Evolutionary conservation across 371 early-diverging fungal genomes (phyloP).

Genomic region (Parasitella parasitica): DNA sequence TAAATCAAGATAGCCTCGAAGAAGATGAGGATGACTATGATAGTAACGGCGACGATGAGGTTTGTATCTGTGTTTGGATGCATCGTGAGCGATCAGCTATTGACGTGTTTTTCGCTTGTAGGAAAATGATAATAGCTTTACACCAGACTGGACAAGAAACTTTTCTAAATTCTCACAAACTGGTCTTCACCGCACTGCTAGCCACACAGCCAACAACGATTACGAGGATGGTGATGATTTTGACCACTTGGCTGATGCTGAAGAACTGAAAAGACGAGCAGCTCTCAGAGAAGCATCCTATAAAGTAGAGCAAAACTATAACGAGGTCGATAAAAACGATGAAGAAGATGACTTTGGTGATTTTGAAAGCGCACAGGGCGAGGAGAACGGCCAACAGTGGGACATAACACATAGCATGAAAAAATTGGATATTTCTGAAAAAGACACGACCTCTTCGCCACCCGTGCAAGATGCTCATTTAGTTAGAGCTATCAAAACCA

Average conservation of each 20-base stretch:
- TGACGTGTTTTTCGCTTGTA: too few species aligned
- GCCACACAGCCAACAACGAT: slow-evolving; percentile 27
- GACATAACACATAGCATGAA: slow-evolving; percentile 14
- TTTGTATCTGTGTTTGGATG: too few species aligned
- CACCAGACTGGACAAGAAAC: slow-evolving; percentile 32
- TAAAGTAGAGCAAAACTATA: slow-evolving; percentile 9
- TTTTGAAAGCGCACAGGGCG: slow-evolving; percentile 17
- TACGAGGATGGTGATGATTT: slow-evolving; percentile 35
- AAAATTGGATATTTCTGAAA: slow-evolving; percentile 8
- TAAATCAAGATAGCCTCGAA: not conserved
- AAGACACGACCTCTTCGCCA: slow-evolving; percentile 2
- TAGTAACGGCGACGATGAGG: slow-evolving; percentile 21
- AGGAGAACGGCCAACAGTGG: not conserved
- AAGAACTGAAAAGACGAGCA: slow-evolving; percentile 35
- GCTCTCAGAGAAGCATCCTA: slow-evolving; percentile 13
- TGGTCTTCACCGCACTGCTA: slow-evolving; percentile 29
- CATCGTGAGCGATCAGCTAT: too few species aligned
- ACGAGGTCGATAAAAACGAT: slow-evolving; percentile 17
- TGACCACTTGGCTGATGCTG: slow-evolving; percentile 36
- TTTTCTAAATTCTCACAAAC: slow-evolving; percentile 47
- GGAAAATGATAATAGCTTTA: slow-evolving; percentile 17
- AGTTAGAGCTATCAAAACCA: slow-evolving; percentile 30
- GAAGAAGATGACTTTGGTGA: slow-evolving; percentile 25
- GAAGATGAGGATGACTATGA: slow-evolving; percentile 18
- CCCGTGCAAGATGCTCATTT: slow-evolving; percentile 18